Evolutionary conservation across 2,329 filamentous ascomycete genomes (phyloP), one percentile per base, ranked within the genome.

Genomic region (Fusarium burgessii): DNA sequence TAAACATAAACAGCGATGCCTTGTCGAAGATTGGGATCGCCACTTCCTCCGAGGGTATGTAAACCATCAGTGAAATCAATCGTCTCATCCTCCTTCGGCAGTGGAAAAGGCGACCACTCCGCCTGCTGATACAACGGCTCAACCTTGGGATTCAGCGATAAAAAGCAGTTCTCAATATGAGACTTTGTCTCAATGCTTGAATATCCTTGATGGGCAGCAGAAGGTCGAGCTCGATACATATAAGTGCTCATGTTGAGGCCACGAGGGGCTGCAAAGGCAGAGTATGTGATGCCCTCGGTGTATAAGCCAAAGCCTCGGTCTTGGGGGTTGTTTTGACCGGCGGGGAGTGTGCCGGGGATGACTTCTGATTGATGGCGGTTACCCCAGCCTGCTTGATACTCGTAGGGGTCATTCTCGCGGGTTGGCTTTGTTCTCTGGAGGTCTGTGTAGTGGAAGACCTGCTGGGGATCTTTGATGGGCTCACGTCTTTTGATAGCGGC

Each of bases 261-360:
- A 6, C 66, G 29, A 11, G 66, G 63, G 10, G 63, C 63, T 14
- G 66, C 66, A 41, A 69, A 69, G 7, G 66, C 52, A 23, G 64
- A 69, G 51, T 68, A 69, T n/a, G 66, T 69, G 18, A 69, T 68
- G 3, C 66, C 66, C n/a, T 69, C 66, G 7, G 66, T 69, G 25
- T 69, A 69, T 15, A 69, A 14, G 7, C 66, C 66, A 9, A 68
- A 58, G 0, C 66, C 66, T 11, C 63, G 49, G 8, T 69, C 66
- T 2, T 68, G 66, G 0, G 64, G 63, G 17, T 69, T 69, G n/a
- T 69, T 68, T 10, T 69, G 64, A 5, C 46, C 66, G 6, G 46
- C 23, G 4, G 66, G 66, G 3, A 69, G 27, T 3, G 58, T 45
- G 0, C 66, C 63, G 6, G 66, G 63, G 9, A 69, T 68, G 7